Base-by-base conservation (phyloP, 129 eudicot genomes). In the Flaveria ramosissima region DNA sequence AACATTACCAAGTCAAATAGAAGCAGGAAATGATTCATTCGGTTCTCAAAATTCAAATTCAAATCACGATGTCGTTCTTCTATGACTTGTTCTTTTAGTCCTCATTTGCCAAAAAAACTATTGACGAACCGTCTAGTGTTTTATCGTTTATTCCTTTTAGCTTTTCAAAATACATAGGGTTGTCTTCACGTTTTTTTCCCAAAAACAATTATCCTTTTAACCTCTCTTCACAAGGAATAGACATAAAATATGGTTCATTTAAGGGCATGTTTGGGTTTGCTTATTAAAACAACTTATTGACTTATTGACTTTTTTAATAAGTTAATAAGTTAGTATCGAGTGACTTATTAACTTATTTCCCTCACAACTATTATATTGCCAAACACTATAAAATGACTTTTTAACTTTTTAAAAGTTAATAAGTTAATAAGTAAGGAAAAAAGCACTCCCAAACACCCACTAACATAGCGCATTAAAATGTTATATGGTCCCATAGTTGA, bases 401-500 rank as follows among this genome's bases (percentile, higher is more conserved):
- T n/a, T n/a, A n/a, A n/a, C n/a, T n/a, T n/a, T n/a, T n/a, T n/a
- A n/a, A n/a, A n/a, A n/a, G n/a, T n/a, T n/a, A n/a, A n/a, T n/a
- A n/a, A n/a, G n/a, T n/a, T n/a, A n/a, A n/a, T n/a, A n/a, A n/a
- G n/a, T n/a, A n/a, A n/a, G n/a, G n/a, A n/a, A n/a, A n/a, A n/a
- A n/a, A n/a, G n/a, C n/a, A n/a, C n/a, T n/a, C n/a, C n/a, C n/a
- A n/a, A n/a, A n/a, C n/a, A n/a, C n/a, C n/a, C n/a, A n/a, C n/a
- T n/a, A 65, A 73, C 74, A 26, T 42, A n/a, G 73, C 30, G 52
- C 78, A 73, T 67, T 17, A 73, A 73, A 36, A 36, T 36, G 17
- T 65, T 74, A 43, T 64, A 61, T 17, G 43, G 51, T 52, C 78
- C 61, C 64, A 70, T 65, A 70, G 43, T 74, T 71, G 78, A 79